These are phyloP conservation scores for Talaromyces sp. DNA, from an alignment of 2,329 filamentous ascomycete species.

Conservation along the genomic window DNA sequence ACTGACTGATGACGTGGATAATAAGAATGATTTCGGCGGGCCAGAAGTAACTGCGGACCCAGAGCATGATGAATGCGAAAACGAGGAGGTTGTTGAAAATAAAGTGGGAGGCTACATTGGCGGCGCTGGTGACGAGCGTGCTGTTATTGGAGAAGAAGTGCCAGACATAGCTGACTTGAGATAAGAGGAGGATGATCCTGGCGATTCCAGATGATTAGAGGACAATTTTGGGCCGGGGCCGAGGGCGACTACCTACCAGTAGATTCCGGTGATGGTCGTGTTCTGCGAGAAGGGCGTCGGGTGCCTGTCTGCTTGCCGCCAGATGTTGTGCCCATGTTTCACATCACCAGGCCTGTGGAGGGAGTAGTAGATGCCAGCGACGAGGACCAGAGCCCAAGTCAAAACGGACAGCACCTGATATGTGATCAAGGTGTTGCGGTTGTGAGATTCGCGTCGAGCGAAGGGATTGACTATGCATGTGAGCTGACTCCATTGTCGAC, in stretches of 20 bases:
- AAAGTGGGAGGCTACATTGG: constrained; percentile 77
- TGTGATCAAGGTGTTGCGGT: constrained; percentile 57
- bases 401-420: constrained; percentile 74
- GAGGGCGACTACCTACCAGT: constrained; percentile 58
- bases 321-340: constrained; percentile 62
- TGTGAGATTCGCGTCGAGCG: constrained; percentile 64
- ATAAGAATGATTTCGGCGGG: constrained; percentile 72
- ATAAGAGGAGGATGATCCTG: constrained; percentile 68
- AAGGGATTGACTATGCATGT: constrained; percentile 87
- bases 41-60: constrained; percentile 70
- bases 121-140: constrained; percentile 63
- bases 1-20: constrained; percentile 78
- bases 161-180: constrained; percentile 71
- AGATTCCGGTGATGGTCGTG: constrained; percentile 60
- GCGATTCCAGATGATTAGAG: not conserved
- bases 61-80: constrained; percentile 78
- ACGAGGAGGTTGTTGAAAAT: constrained; percentile 80
- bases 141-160: constrained; percentile 68
- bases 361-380: constrained; percentile 72
- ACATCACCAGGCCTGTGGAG: constrained; percentile 62
- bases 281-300: constrained; percentile 74
- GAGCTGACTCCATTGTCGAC: no score
- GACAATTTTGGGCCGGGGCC: no score
- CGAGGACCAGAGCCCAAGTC: constrained; percentile 69
- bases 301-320: constrained; percentile 65